phyloP scores from a whole-genome alignment of 2,329 filamentous ascomycete genomes.

The Colletotrichum lupini region DNA sequence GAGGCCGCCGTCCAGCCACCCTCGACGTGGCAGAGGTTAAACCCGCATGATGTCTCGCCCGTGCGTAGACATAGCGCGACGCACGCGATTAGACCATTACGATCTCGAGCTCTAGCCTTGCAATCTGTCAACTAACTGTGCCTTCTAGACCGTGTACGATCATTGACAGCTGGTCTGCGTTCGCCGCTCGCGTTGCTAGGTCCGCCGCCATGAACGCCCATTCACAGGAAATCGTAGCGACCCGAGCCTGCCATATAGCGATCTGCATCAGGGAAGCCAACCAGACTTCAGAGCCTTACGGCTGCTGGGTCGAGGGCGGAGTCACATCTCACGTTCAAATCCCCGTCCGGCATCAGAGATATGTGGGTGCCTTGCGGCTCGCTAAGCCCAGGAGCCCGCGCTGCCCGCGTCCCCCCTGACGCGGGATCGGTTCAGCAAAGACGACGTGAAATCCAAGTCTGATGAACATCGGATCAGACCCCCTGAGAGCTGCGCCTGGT shows the following conservation, averaged over 20 bases:
- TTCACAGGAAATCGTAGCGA: not conserved
- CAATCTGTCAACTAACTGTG: not conserved
- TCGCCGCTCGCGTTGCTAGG: not conserved
- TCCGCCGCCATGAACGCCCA: not conserved
- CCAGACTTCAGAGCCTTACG: slow-evolving; percentile 18
- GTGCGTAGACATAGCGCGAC: slow-evolving; percentile 2
- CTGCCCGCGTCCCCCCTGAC: not conserved
- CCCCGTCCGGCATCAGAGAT: slow-evolving; percentile 26
- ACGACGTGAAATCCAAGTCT: not conserved
- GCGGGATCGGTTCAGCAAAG: slow-evolving; percentile 11
- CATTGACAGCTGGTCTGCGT: slow-evolving; percentile 23
- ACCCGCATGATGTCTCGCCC: slow-evolving; percentile 2
- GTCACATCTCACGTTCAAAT: slow-evolving; percentile 25
- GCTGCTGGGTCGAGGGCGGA: not conserved
- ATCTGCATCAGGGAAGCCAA: slow-evolving; percentile 32
- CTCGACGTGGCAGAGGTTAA: slow-evolving; percentile 10
- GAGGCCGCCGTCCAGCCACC: slow-evolving; percentile 13
- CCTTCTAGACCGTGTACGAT: not conserved
- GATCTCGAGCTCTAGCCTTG: not conserved
- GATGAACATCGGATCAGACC: slow-evolving; percentile 14
- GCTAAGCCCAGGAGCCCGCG: slow-evolving; percentile 5
- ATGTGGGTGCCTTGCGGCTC: slow-evolving; percentile 22
- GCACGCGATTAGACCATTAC: not conserved
- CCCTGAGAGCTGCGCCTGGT: slow-evolving; percentile 8
- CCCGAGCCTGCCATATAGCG: slow-evolving; percentile 23